These are phyloP conservation scores for Phytophthora rubi DNA, from an alignment of 352 stramenopile genomes.

Conservation along the genomic window DNA sequence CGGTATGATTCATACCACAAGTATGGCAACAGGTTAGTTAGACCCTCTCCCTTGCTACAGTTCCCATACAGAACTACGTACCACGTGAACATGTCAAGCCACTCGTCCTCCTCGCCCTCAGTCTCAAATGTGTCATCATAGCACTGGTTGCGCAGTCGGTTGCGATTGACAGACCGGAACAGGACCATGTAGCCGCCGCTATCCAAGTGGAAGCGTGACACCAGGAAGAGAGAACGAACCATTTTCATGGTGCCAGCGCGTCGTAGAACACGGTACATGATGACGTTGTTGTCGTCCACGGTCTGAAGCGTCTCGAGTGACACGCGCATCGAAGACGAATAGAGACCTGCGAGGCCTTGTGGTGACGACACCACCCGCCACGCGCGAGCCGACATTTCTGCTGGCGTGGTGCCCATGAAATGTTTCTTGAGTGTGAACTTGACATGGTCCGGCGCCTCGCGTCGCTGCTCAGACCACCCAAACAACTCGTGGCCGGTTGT, in stretches of 20 bases:
- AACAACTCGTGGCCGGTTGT: constrained; percentile 57
- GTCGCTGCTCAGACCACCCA: constrained; percentile 59
- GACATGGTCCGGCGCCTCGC: constrained; percentile 43
- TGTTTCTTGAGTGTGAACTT: constrained; percentile 66
- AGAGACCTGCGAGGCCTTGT: constrained; percentile 38
- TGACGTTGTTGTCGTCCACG: constrained; percentile 69
- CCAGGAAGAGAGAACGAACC: constrained; percentile 58
- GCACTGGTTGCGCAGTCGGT: constrained; percentile 17
- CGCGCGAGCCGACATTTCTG: constrained; percentile 36
- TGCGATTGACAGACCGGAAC: constrained; percentile 49
- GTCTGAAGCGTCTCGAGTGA: constrained; percentile 49
- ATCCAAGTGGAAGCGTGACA: constrained; percentile 48
- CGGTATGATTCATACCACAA: neutral
- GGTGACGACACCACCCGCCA: constrained; percentile 52
- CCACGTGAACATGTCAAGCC: constrained; percentile 72
- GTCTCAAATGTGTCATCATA: constrained; percentile 5
- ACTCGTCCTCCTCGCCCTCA: constrained; percentile 33
- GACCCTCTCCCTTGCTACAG: neutral
- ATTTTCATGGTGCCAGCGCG: constrained; percentile 22
- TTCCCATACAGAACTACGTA: constrained; percentile 15
- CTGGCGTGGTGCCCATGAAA: constrained; percentile 41
- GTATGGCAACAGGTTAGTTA: neutral
- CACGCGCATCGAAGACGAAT: constrained; percentile 57
- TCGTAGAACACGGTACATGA: constrained; percentile 58
- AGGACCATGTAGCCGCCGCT: constrained; percentile 49